These are phyloP conservation scores for Sphaceloma murrayae DNA, from an alignment of 2,329 filamentous ascomycete species.

Conservation along the genomic window DNA sequence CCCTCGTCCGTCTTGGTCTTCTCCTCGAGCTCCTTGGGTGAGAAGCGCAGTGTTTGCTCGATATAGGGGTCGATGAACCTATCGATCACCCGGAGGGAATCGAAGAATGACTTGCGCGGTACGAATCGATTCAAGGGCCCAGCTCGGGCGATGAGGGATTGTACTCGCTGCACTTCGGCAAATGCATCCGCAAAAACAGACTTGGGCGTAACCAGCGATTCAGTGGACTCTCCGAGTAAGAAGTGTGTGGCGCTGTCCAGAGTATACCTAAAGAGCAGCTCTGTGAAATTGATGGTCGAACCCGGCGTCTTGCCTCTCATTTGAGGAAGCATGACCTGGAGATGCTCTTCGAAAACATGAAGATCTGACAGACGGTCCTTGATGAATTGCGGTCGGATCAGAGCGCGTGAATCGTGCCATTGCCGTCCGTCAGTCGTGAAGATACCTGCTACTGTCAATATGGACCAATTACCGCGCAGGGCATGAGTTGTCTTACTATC, in stretches of 20 bases:
- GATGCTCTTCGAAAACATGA: constrained; percentile 69
- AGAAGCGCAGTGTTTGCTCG: constrained; percentile 59
- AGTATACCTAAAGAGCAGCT: constrained; percentile 76
- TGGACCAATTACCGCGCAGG: background rate
- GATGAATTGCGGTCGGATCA: constrained; percentile 80
- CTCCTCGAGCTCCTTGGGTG: constrained; percentile 59
- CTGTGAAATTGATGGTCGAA: constrained; percentile 58
- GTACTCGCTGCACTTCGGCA: constrained; percentile 64
- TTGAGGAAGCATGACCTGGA: constrained; percentile 60
- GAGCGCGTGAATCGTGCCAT: constrained; percentile 72
- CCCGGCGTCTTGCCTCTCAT: constrained; percentile 36
- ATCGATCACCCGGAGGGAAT: constrained; percentile 59
- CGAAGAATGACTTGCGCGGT: constrained; percentile 55
- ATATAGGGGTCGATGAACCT: constrained; percentile 70
- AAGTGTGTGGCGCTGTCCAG: constrained; percentile 83
- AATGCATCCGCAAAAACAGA: constrained; percentile 74
- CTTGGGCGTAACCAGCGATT: constrained; percentile 46
- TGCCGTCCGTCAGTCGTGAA: constrained; percentile 64
- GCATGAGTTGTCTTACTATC: constrained; percentile 61
- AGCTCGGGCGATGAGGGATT: constrained; percentile 56
- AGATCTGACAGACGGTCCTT: constrained; percentile 76
- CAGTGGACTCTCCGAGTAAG: constrained; percentile 66
- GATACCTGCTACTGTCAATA: constrained; percentile 34
- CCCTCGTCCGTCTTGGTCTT: constrained; percentile 61
- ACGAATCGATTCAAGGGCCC: constrained; percentile 55